phyloP scores from a whole-genome alignment of 2,329 filamentous ascomycete genomes.

The Amauroascus niger region DNA sequence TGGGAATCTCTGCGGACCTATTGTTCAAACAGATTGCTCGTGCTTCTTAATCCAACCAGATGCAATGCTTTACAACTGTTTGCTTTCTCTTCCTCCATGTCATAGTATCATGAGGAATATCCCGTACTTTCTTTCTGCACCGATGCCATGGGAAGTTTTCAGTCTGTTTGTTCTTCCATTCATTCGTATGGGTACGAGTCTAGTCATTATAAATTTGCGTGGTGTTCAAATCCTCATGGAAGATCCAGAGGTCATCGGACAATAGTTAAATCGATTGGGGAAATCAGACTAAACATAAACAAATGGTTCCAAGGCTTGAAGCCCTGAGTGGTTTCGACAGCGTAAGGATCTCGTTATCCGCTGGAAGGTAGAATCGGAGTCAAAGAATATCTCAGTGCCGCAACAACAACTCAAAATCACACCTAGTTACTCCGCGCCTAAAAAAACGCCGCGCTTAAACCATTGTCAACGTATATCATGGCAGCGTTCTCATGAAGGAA shows the following conservation, averaged over 20 bases:
- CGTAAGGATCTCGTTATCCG: background rate
- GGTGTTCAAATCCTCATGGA: background rate
- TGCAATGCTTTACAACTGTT: background rate
- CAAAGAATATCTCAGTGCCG: background rate
- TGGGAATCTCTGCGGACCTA: no score
- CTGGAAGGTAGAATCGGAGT: background rate
- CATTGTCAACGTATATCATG: background rate
- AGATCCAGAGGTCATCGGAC: background rate
- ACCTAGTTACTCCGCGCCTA: background rate
- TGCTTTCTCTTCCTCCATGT: background rate
- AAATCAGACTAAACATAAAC: background rate
- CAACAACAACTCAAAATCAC: background rate
- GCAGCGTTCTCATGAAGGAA: background rate
- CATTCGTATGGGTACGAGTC: background rate
- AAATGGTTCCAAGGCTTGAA: background rate
- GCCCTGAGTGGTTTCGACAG: background rate
- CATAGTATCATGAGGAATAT: no score
- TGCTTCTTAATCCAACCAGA: background rate
- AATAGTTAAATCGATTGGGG: background rate
- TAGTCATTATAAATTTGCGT: background rate
- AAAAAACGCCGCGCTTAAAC: slow-evolving; percentile 3
- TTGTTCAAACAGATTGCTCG: no score
- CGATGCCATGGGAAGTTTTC: no score
- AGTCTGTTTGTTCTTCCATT: background rate
- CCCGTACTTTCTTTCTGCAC: no score